Percentiles rank a stretch among this genome's conserved stretches.
Conservation (phyloP, 73 alveolate genomes). For the Paramecium caudatum region DNA sequence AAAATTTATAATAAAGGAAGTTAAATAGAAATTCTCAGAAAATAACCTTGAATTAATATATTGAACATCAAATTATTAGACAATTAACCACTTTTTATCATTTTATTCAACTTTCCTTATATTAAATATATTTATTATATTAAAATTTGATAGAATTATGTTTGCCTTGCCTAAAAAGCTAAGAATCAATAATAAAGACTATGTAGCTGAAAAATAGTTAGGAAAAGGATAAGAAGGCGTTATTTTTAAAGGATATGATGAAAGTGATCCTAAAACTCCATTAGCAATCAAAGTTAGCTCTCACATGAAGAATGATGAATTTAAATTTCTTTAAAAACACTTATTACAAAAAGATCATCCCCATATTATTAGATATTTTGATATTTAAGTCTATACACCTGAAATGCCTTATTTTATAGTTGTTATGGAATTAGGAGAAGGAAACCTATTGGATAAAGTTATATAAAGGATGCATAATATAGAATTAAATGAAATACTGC, state of each 20-base stretch:
- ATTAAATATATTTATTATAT: too few species aligned
- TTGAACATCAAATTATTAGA: too few species aligned
- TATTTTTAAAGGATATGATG: not conserved
- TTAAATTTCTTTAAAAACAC: not conserved
- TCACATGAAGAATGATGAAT: not conserved
- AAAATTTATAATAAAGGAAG: too few species aligned
- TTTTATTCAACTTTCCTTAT: too few species aligned
- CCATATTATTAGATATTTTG: not conserved
- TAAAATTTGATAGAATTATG: not conserved
- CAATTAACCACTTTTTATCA: too few species aligned
- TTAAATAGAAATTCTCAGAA: too few species aligned
- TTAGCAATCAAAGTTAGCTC: not conserved
- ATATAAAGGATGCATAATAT: not conserved
- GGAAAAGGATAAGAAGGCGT: not conserved
- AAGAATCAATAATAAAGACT: not conserved
- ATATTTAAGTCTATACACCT: not conserved
- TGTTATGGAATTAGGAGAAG: not conserved
- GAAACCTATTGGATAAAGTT: not conserved
- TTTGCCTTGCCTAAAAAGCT: not conserved
- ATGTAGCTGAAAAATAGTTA: not conserved
- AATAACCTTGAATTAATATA: too few species aligned
- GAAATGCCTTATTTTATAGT: not conserved
- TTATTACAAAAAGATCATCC: not conserved
- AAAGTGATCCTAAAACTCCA: not conserved
- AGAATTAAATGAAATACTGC: not conserved